Conservation (phyloP, 2,329 filamentous ascomycete genomes). For the Graphilbum fragrans region DNA sequence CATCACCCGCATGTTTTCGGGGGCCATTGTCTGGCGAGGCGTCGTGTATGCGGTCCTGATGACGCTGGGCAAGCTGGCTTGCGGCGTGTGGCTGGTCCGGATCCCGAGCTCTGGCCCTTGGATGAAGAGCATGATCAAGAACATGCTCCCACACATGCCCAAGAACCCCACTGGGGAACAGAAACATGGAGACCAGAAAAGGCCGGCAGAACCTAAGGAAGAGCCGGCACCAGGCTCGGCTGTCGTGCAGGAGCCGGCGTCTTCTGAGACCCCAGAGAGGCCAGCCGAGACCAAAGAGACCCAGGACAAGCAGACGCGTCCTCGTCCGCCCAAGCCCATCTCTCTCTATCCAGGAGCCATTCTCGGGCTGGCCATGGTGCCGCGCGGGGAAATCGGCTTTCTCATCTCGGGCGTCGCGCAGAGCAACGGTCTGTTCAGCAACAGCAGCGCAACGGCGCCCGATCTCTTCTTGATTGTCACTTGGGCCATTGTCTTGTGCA, state of each 20-base stretch:
- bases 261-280: too few species aligned
- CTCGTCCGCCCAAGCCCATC: conserved; percentile 28
- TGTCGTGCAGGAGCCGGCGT: too few species aligned
- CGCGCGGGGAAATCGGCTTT: conserved; percentile 71
- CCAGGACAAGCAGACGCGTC: conserved; percentile 6
- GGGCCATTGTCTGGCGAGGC: conserved; percentile 56
- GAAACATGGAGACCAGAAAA: too few species aligned
- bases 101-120: not conserved
- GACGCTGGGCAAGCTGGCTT: conserved; percentile 47
- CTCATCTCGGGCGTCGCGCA: conserved; percentile 60
- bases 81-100: conserved; percentile 37
- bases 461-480: conserved; percentile 39
- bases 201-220: too few species aligned
- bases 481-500: conserved; percentile 45
- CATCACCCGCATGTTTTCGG: conserved; percentile 55
- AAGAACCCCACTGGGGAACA: too few species aligned
- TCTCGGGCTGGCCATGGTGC: conserved; percentile 56
- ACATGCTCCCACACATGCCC: too few species aligned
- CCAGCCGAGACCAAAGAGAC: too few species aligned
- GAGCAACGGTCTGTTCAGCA: conserved; percentile 29
- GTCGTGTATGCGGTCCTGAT: conserved; percentile 62
- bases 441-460: conserved; percentile 12
- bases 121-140: too few species aligned
- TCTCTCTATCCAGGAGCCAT: conserved; percentile 58
- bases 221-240: too few species aligned